A percentile compares a stretch with the other conserved stretches of the same genome.
Evolutionary conservation across 345 rosid species (phyloP).

Genomic region (Boechera divaricarpa): DNA sequence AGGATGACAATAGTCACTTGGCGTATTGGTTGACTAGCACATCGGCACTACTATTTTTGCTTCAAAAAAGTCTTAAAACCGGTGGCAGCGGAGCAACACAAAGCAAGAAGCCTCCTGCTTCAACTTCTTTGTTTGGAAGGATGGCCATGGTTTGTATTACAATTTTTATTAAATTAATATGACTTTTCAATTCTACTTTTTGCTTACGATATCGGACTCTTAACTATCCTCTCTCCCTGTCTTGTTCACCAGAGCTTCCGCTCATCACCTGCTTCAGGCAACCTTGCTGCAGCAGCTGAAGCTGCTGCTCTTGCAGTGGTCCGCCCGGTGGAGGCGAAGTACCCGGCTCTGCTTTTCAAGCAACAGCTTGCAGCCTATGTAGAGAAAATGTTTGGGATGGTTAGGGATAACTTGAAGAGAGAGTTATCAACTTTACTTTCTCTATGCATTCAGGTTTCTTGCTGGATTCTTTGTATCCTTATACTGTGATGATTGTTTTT

Average conservation of each 20-base stretch:
- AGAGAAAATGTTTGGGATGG: conserved; percentile 97
- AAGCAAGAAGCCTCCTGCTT: conserved; percentile 65
- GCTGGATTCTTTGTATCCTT: conserved; percentile 16
- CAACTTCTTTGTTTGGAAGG: conserved; percentile 92
- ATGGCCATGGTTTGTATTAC: conserved; percentile 76
- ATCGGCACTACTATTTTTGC: conserved; percentile 85
- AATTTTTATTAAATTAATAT: conserved; percentile 1
- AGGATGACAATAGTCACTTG: conserved; percentile 91
- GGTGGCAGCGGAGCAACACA: conserved; percentile 78
- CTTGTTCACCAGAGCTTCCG: conserved; percentile 79
- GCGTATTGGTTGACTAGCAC: conserved; percentile 98
- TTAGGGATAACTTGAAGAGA: conserved; percentile 96
- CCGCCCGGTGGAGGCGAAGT: conserved; percentile 94
- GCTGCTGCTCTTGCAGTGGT: conserved; percentile 75
- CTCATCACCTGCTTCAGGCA: conserved; percentile 81
- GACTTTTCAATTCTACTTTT: not conserved
- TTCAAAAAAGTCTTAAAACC: conserved; percentile 80
- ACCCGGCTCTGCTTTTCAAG: conserved; percentile 97
- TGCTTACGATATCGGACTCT: conserved; percentile 3
- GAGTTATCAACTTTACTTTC: conserved; percentile 81
- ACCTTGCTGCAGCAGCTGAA: conserved; percentile 76
- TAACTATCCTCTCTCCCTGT: conserved; percentile 22
- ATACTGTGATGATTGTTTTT: not conserved
- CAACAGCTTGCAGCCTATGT: conserved; percentile 99
- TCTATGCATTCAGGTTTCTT: conserved; percentile 90